Evolutionary conservation across 2,329 filamentous ascomycete species (phyloP).

Genomic region (Polytolypa hystricis): DNA sequence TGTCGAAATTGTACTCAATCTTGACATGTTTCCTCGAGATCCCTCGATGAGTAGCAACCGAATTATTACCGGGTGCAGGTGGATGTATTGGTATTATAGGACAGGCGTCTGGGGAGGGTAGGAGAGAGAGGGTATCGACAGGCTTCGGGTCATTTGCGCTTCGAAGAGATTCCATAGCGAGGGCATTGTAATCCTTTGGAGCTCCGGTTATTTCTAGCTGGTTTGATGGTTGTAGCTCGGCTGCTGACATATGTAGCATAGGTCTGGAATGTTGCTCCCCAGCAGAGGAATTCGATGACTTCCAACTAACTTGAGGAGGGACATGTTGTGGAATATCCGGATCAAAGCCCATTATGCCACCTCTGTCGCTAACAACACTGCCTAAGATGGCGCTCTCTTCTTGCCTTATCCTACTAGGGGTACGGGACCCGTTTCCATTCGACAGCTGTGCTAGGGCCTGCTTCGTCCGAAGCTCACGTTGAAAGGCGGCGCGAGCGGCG

Average conservation of each 20-base stretch:
- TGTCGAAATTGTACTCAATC: conserved; percentile 49
- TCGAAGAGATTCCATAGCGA: conserved; percentile 33
- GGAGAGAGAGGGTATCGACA: conserved; percentile 35
- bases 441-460: conserved; percentile 37
- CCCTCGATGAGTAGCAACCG: conserved; percentile 41
- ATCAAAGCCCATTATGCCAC: conserved; percentile 43
- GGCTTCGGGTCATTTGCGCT: conserved; percentile 30
- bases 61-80: conserved; percentile 35
- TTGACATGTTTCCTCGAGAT: conserved; percentile 53
- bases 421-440: conserved; percentile 33
- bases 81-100: conserved; percentile 52
- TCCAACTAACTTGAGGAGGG: conserved; percentile 31
- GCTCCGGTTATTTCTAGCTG: conserved; percentile 12
- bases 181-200: conserved; percentile 35
- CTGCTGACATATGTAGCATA: conserved; percentile 12
- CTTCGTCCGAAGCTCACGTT: conserved; percentile 32
- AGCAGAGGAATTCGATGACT: conserved; percentile 42
- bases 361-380: conserved; percentile 44
- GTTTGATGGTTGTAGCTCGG: conserved; percentile 6
- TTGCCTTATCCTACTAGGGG: conserved; percentile 34
- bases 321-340: conserved; percentile 31
- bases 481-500: conserved; percentile 37
- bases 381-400: conserved; percentile 36
- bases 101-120: conserved; percentile 42
- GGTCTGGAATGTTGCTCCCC: conserved; percentile 25